Evolutionary conservation across 2,329 filamentous ascomycete genomes (phyloP).

Genomic region (Chrysoporthe austroafricana): DNA sequence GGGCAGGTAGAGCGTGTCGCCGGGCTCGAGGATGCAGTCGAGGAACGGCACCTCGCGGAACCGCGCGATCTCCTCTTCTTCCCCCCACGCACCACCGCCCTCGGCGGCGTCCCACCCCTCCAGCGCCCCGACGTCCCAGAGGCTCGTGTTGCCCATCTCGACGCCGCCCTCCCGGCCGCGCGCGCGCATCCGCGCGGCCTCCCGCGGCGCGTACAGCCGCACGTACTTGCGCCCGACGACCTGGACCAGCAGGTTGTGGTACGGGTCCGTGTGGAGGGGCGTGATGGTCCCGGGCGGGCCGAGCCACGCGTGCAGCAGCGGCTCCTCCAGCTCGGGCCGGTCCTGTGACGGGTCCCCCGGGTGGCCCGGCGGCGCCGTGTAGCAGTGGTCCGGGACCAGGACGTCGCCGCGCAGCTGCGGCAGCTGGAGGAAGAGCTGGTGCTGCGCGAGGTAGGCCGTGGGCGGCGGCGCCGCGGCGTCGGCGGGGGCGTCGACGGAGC

Average conservation of each 20-base stretch:
- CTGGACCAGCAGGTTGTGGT: slow-evolving; percentile 90
- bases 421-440: slow-evolving; percentile 84
- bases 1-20: slow-evolving; percentile 87
- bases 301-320: slow-evolving; percentile 88
- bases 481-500: neutral
- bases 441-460: slow-evolving; percentile 89
- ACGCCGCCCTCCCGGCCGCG: slow-evolving; percentile 69
- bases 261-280: slow-evolving; percentile 89
- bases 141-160: slow-evolving; percentile 91
- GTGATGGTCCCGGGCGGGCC: slow-evolving; percentile 87
- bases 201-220: slow-evolving; percentile 76
- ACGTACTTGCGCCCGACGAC: slow-evolving; percentile 91
- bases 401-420: slow-evolving; percentile 78
- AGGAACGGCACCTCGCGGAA: slow-evolving; percentile 68
- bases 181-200: slow-evolving; percentile 63
- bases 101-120: slow-evolving; percentile 59
- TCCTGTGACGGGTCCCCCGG: slow-evolving; percentile 42
- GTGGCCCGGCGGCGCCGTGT: slow-evolving; percentile 66
- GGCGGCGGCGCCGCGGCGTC: slow-evolving; percentile 6
- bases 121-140: slow-evolving; percentile 73
- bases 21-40: slow-evolving; percentile 78
- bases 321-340: slow-evolving; percentile 51
- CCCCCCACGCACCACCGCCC: neutral
- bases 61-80: slow-evolving; percentile 40
- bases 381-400: slow-evolving; percentile 81